A percentile compares a stretch with the other conserved stretches of the same genome.
phyloP scores from a whole-genome alignment of 1,139 yeast genomes.

The Petasospora rhodanensis region DNA sequence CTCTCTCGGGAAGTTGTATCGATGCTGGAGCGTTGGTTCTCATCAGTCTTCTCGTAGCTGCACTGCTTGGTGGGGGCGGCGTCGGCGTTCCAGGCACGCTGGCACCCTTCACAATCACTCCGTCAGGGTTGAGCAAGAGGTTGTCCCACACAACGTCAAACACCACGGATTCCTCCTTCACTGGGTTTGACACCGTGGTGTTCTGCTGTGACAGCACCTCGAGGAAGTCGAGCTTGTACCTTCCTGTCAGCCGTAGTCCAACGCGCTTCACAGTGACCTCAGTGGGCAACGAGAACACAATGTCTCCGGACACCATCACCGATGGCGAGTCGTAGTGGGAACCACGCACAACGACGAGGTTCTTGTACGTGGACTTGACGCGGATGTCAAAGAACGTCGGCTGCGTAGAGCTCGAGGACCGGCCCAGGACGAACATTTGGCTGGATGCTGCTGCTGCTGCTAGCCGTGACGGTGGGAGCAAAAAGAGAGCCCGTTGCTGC shows the following conservation, averaged over 20 bases:
- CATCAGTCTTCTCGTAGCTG: conserved; percentile 14
- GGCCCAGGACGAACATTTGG: conserved; percentile 16
- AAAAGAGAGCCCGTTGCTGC: no score
- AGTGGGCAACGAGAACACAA: conserved; percentile 51
- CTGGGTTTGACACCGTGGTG: conserved; percentile 38
- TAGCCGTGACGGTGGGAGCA: no score
- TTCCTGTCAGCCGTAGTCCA: conserved; percentile 46
- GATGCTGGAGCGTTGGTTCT: conserved; percentile 24
- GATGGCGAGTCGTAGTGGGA: conserved; percentile 55
- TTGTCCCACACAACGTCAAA: conserved; percentile 60
- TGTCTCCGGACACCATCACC: conserved; percentile 49
- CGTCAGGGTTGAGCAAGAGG: conserved; percentile 43
- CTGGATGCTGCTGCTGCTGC: no score
- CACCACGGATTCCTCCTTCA: conserved; percentile 45
- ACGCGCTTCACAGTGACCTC: conserved; percentile 47
- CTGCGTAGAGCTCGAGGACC: conserved; percentile 8
- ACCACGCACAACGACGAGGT: conserved; percentile 51
- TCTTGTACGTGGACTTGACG: conserved; percentile 48
- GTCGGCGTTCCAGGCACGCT: no score
- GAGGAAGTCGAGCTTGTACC: conserved; percentile 49
- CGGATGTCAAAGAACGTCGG: conserved; percentile 23
- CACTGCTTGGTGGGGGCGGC: conserved; percentile 1
- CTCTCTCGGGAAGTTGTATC: conserved; percentile 25
- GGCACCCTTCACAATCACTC: conserved; percentile 38
- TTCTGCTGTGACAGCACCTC: conserved; percentile 36